Evolutionary conservation across 805 yeast genomes (phyloP), one percentile per base, ranked within the genome.

Genomic region (Yamadazyma laniorum): DNA sequence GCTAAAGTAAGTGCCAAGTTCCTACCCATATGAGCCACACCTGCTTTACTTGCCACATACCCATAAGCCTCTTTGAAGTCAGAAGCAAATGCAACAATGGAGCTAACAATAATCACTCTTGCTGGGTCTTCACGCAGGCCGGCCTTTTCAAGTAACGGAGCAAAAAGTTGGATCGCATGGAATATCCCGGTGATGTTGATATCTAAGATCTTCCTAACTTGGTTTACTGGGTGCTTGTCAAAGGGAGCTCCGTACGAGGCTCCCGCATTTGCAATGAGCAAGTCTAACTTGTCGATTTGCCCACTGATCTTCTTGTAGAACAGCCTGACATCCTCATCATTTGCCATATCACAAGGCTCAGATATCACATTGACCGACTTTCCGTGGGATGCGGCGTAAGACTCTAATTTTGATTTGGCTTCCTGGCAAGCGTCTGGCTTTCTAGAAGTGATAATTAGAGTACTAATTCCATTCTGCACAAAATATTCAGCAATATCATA

Each of bases 181-280:
- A 80, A 81, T 19, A 81, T 85, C 14, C 84, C 82, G 36, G 72
- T 69, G 23, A 80, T 67, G 47, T 81, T 81, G 43, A 80, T 66
- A 38, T 70, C 74, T 50, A 79, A 50, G 6, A 81, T 80, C 56
- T 79, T 79, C 46, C 68, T 73, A 41, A 80, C 53, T 1, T 82
- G 84, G 2, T 56, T 40, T 23, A 75, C 76, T 2, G 83, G 76
- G 50, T 81, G 85, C 9, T 59, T 56, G 15, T 63, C 75, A 32
- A 81, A 57, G 8, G 73, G 72, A 1, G 74, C 77, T 16, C 86
- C 87, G 85, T 85, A 81, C 3, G 80, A 58, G 6, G 85, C 85
- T n/a, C 87, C 87, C 3, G 87, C 86, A 48, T 81, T 81, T 31
- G 85, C 83, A 47, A 79, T 67, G 44, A 81, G 63, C 40, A 81